Evolutionary conservation across 768 basidiomycete species (phyloP).

Genomic region (Russula vinacea): DNA sequence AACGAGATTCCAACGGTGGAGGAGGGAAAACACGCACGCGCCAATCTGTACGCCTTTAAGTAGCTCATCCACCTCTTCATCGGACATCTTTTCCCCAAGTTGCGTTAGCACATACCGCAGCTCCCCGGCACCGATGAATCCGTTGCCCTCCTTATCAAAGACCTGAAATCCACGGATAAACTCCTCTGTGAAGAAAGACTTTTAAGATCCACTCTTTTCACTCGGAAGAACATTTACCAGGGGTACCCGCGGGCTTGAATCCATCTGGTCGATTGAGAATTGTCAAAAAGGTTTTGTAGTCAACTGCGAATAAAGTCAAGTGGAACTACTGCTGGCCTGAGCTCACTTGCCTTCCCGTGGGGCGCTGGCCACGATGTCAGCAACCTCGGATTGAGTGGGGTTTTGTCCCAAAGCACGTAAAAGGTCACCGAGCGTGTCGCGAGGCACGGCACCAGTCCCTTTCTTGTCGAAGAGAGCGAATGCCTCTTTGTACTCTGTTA

Average conservation of each 20-base stretch:
- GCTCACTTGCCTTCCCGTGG: slow-evolving; percentile 67
- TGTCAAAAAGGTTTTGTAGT: slow-evolving; percentile 86
- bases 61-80: slow-evolving; percentile 97
- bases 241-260: slow-evolving; percentile 95
- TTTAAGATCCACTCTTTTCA: not conserved
- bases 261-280: slow-evolving; percentile 95
- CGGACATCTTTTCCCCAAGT: slow-evolving; percentile 96
- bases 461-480: slow-evolving; percentile 98
- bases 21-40: slow-evolving; percentile 50
- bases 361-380: slow-evolving; percentile 67
- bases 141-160: slow-evolving; percentile 94
- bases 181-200: slow-evolving; percentile 60
- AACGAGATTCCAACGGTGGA: slow-evolving; percentile 15
- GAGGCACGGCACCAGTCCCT: slow-evolving; percentile 85
- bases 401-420: slow-evolving; percentile 95
- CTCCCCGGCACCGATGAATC: slow-evolving; percentile 88
- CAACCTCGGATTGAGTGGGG: slow-evolving; percentile 98
- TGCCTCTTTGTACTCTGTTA: slow-evolving; percentile 88
- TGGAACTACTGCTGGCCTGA: not conserved
- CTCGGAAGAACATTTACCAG: slow-evolving; percentile 54
- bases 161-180: slow-evolving; percentile 99
- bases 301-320: slow-evolving; percentile 51
- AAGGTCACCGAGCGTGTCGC: slow-evolving; percentile 87
- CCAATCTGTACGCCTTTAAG: slow-evolving; percentile 94
- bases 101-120: slow-evolving; percentile 81